Percentiles rank a stretch among this genome's conserved stretches.
These are phyloP conservation scores for Xerocomus brunneocitrinus DNA, from an alignment of 768 basidiomycete genomes.

Conservation along the genomic window DNA sequence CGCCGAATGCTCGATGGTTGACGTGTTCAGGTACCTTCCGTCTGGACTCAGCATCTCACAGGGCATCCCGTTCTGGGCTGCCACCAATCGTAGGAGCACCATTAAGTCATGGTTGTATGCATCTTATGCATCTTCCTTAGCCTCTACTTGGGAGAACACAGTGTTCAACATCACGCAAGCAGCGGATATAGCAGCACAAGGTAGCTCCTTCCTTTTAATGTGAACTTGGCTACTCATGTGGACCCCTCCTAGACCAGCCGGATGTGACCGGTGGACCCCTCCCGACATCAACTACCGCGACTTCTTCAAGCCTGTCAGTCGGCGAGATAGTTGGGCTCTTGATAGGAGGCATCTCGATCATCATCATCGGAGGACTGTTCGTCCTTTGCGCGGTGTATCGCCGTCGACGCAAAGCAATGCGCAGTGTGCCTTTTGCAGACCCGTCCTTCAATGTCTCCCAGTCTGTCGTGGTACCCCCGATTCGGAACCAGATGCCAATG, in stretches of 20 bases:
- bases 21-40: slow-evolving; percentile 22
- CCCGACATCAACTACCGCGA: slow-evolving; percentile 2
- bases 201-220: slow-evolving; percentile 5
- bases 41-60: slow-evolving; percentile 6
- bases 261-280: slow-evolving; percentile 18
- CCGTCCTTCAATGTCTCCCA: slow-evolving; percentile 1
- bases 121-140: slow-evolving; percentile 11
- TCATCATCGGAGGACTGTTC: slow-evolving; percentile 15
- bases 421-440: background rate
- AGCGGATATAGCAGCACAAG: background rate
- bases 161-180: slow-evolving; percentile 15
- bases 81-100: slow-evolving; percentile 17
- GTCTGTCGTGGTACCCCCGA: background rate
- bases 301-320: slow-evolving; percentile 2
- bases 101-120: background rate
- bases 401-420: slow-evolving; percentile 5
- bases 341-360: slow-evolving; percentile 11
- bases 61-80: slow-evolving; percentile 23
- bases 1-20: background rate
- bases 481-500: background rate
- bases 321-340: slow-evolving; percentile 23
- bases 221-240: background rate
- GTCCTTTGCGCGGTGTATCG: slow-evolving; percentile 8
- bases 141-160: slow-evolving; percentile 14
- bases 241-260: slow-evolving; percentile 1